phyloP scores from a whole-genome alignment of 495 filamentous ascomycete genomes.

The Aspergillus indologenus region DNA sequence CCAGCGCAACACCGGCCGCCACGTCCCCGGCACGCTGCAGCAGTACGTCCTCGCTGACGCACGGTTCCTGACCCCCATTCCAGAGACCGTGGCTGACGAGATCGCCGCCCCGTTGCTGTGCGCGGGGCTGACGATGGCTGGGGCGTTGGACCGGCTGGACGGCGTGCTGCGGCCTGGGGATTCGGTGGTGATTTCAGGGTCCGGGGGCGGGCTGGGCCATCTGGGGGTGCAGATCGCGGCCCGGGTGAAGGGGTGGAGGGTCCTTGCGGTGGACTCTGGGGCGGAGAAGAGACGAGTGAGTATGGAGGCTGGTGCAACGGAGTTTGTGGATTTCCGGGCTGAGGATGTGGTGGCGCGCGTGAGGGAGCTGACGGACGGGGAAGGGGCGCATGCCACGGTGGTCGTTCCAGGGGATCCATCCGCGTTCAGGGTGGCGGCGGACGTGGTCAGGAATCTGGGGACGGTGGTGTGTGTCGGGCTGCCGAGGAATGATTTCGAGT shows the following conservation, averaged over 20 bases:
- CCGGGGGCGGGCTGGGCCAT: slow-evolving; percentile 66
- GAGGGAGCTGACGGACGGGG: slow-evolving; percentile 55
- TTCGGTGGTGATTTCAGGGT: slow-evolving; percentile 64
- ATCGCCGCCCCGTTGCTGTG: slow-evolving; percentile 65
- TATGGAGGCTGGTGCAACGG: slow-evolving; percentile 57
- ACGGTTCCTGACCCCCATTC: slow-evolving; percentile 67
- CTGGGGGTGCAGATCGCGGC: slow-evolving; percentile 62
- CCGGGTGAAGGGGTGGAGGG: slow-evolving; percentile 61
- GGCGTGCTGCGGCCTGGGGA: slow-evolving; percentile 51
- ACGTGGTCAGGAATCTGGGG: slow-evolving; percentile 62
- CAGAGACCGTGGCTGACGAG: slow-evolving; percentile 54
- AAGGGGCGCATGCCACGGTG: slow-evolving; percentile 62
- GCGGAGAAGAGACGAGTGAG: slow-evolving; percentile 58
- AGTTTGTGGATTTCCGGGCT: slow-evolving; percentile 60
- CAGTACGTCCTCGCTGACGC: slow-evolving; percentile 65
- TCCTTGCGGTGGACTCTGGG: slow-evolving; percentile 68
- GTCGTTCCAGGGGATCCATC: slow-evolving; percentile 63
- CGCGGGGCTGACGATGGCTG: slow-evolving; percentile 58
- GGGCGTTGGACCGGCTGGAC: slow-evolving; percentile 55
- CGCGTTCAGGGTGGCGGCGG: slow-evolving; percentile 59
- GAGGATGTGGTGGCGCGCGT: slow-evolving; percentile 52
- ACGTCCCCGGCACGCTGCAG: slow-evolving; percentile 67
- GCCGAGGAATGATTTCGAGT: slow-evolving; percentile 51
- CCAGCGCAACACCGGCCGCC: slow-evolving; percentile 40
- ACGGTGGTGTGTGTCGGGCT: slow-evolving; percentile 65